These are phyloP conservation scores for sorghum (Sorghum bicolor) DNA, from an alignment of 176 grass and related monocot species.

Conservation along the genomic window Sorghum_bicolor_NCBIv3 NC_012879.2:55438501-55439000, in stretches of 20 bases:
- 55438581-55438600: neutral
- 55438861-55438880: neutral
- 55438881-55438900: neutral
- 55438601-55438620: neutral
- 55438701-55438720: neutral
- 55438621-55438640: constrained; percentile 2
- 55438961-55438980: constrained; percentile 80
- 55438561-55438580: neutral
- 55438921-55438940: neutral
- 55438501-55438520: neutral
- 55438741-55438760: neutral
- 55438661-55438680: neutral
- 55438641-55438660: neutral
- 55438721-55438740: neutral
- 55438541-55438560: neutral
- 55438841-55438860: neutral
- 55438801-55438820: neutral
- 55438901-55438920: constrained; percentile 3
- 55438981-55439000: constrained; percentile 55
- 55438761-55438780: neutral
- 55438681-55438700: neutral
- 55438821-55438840: neutral
- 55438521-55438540: neutral
- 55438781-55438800: neutral
- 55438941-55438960: constrained; percentile 3